These are phyloP conservation scores for Alternaria sp. DNA, from an alignment of 2,329 filamentous ascomycete species.

Conservation along the genomic window DNA sequence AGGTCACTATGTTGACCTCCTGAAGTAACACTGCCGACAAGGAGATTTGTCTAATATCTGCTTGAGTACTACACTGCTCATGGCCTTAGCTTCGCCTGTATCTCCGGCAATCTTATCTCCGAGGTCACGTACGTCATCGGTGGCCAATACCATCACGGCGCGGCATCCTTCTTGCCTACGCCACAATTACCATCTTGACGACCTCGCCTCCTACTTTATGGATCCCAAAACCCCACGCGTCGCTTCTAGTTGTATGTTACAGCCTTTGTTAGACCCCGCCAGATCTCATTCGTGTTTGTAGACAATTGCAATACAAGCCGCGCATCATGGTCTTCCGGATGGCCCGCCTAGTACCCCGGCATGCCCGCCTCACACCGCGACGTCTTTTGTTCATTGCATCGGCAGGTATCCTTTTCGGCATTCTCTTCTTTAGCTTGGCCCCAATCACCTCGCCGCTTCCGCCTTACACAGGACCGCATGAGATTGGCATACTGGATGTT, in stretches of 20 bases:
- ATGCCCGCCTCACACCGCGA: slow-evolving; percentile 29
- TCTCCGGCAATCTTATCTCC: slow-evolving; percentile 8
- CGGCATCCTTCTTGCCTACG: background rate
- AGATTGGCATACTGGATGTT: slow-evolving; percentile 57
- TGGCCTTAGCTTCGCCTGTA: background rate
- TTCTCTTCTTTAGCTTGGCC: slow-evolving; percentile 53
- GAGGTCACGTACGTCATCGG: slow-evolving; percentile 16
- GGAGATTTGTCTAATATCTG: background rate
- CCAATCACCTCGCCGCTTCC: slow-evolving; percentile 55
- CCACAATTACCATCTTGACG: background rate
- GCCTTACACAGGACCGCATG: slow-evolving; percentile 53
- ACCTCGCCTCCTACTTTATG: background rate
- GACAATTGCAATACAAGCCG: slow-evolving; percentile 50
- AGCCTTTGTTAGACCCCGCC: background rate
- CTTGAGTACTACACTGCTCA: background rate
- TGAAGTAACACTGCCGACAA: slow-evolving; percentile 65
- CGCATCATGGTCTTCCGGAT: slow-evolving; percentile 36
- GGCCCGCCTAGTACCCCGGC: slow-evolving; percentile 4
- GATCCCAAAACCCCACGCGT: background rate
- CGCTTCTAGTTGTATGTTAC: background rate
- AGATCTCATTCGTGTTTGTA: background rate
- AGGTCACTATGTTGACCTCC: slow-evolving; percentile 76
- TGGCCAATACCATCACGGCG: slow-evolving; percentile 14
- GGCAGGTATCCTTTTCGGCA: slow-evolving; percentile 43
- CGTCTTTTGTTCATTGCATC: slow-evolving; percentile 40